These are phyloP conservation scores for Daldinia sp. DNA, from an alignment of 2,329 filamentous ascomycete genomes.

Conservation along the genomic window DNA sequence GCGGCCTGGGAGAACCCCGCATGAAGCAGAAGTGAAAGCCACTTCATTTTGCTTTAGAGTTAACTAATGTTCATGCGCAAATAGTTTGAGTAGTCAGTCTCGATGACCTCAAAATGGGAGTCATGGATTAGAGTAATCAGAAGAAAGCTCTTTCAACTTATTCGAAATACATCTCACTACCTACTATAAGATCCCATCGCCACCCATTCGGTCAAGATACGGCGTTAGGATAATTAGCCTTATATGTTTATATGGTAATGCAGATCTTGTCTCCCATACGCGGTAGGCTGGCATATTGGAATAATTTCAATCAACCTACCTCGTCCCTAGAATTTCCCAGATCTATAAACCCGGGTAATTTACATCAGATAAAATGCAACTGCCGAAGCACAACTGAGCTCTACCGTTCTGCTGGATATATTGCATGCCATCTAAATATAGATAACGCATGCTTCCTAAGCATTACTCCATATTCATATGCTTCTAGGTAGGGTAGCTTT, in stretches of 20 bases:
- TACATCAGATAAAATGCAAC: neutral
- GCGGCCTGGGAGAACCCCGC: slow-evolving; percentile 22
- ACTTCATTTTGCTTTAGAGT: slow-evolving; percentile 25
- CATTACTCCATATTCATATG: no score
- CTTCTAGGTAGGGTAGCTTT: no score
- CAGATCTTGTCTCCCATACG: neutral
- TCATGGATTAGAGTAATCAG: neutral
- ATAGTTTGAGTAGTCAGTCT: neutral
- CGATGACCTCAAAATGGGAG: neutral
- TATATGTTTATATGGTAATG: neutral
- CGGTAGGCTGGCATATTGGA: neutral
- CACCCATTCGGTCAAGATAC: slow-evolving; percentile 1
- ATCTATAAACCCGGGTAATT: neutral
- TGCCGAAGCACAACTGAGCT: neutral
- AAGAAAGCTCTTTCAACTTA: neutral
- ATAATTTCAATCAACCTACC: slow-evolving; percentile 1
- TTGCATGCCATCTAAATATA: neutral
- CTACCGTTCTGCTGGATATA: neutral
- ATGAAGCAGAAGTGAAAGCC: slow-evolving; percentile 14
- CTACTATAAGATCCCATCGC: neutral
- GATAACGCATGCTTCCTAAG: neutral
- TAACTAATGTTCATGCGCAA: neutral
- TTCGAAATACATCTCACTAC: neutral
- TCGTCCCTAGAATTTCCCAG: neutral
- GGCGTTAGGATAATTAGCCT: slow-evolving; percentile 12